Percentiles rank a stretch among this genome's conserved stretches.
These are phyloP conservation scores for Heritiera littoralis DNA, from an alignment of 345 rosid genomes.

Conservation along the genomic window DNA sequence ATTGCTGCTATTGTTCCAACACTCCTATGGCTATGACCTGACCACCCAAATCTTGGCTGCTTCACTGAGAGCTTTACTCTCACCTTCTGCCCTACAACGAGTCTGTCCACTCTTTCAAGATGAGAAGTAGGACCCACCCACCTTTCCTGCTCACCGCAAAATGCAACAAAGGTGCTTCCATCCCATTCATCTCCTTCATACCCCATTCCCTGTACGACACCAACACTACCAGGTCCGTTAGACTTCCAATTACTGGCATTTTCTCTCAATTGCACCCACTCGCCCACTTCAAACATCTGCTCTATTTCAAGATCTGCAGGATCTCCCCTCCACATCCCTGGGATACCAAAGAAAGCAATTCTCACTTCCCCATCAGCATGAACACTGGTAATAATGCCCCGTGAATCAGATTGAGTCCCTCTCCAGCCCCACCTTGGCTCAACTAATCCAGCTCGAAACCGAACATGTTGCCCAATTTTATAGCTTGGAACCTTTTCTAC, in stretches of 20 bases:
- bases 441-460: conserved; percentile 65
- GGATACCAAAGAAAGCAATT: conserved; percentile 79
- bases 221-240: conserved; percentile 72
- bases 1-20: conserved; percentile 82
- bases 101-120: conserved; percentile 69
- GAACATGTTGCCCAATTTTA: conserved; percentile 87
- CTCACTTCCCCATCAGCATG: conserved; percentile 94
- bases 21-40: conserved; percentile 80
- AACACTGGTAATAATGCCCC: conserved; percentile 77
- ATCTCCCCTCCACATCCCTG: conserved; percentile 87
- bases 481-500: conserved; percentile 75
- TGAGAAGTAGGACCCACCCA: conserved; percentile 77
- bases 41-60: conserved; percentile 97
- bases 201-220: conserved; percentile 84
- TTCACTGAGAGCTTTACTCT: conserved; percentile 73
- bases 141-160: conserved; percentile 91
- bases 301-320: conserved; percentile 87
- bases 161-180: conserved; percentile 72
- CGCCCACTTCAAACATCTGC: conserved; percentile 82
- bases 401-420: conserved; percentile 72
- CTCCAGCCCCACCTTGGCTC: conserved; percentile 99
- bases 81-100: conserved; percentile 67
- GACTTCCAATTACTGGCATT: conserved; percentile 71
- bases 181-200: conserved; percentile 84
- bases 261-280: conserved; percentile 80